Percentiles rank a stretch among this genome's conserved stretches.
Conservation (phyloP, 2,329 filamentous ascomycete genomes). For the Colletotrichum sp. region DNA sequence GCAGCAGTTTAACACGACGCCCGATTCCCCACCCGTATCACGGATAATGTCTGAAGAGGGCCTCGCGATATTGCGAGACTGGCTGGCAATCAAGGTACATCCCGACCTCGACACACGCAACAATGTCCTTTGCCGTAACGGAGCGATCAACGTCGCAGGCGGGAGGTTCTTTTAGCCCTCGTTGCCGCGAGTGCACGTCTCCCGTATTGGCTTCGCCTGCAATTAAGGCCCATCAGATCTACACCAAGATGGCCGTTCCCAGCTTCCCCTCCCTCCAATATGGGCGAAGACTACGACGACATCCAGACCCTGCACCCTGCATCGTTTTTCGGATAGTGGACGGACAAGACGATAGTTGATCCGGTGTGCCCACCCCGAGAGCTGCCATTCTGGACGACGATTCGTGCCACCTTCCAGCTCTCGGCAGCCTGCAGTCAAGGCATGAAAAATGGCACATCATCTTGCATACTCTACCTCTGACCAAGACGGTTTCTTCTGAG, state of each 20-base stretch:
- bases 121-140: neutral
- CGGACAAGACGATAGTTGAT: slow-evolving; percentile 3
- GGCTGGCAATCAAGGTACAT: slow-evolving; percentile 5
- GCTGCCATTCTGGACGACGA: slow-evolving; percentile 7
- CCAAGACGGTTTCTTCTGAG: neutral
- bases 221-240: slow-evolving; percentile 15
- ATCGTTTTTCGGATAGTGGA: neutral
- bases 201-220: slow-evolving; percentile 1
- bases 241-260: slow-evolving; percentile 1
- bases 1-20: slow-evolving; percentile 13
- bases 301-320: slow-evolving; percentile 11
- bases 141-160: slow-evolving; percentile 5
- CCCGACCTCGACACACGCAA: neutral
- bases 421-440: slow-evolving; percentile 19
- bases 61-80: neutral
- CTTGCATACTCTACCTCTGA: slow-evolving; percentile 17
- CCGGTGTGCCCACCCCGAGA: slow-evolving; percentile 6
- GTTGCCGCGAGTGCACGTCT: slow-evolving; percentile 15
- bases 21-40: slow-evolving; percentile 10
- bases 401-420: slow-evolving; percentile 14
- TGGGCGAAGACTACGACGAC: neutral
- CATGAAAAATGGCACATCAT: slow-evolving; percentile 25
- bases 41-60: slow-evolving; percentile 14
- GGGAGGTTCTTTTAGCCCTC: slow-evolving; percentile 15
- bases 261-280: neutral